Evolutionary conservation across 176 grass and related monocot species (phyloP), one percentile per base, ranked within the genome.

Genomic region (Chloris gayana): DNA sequence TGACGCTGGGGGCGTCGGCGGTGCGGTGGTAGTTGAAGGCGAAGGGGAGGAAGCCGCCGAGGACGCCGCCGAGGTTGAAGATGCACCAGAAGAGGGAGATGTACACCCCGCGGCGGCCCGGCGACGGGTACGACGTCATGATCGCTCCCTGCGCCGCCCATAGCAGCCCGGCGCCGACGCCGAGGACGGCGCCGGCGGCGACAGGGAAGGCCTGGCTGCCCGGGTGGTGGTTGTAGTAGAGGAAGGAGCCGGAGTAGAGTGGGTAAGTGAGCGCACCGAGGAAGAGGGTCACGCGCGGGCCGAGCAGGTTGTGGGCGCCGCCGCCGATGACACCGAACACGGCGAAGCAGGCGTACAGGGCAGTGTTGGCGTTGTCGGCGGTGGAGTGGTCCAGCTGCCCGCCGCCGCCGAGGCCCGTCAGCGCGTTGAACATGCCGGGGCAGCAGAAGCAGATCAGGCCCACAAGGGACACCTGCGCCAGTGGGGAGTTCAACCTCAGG

Each of bases 21-120:
- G 42, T 63, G 1, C 69, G 19, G 69, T 26, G 22, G 89, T 92
- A 97, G 75, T 97, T 97, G 45, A 97, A 62, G 21, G 85, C 7
- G 90, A 97, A 94, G 24, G 95, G 95, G 83, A 97, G 90, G 88
- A 97, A 82, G 64, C 95, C 95, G 5, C 95, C 95, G 22, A 97
- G 79, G 2, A 35, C 34, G n/a, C 95, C 89, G 39, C 95, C 95
- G 53, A 94, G 87, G 91, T 92, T 97, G 84, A 97, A 94, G 79
- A 97, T 70, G 77, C 73, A 81, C 95, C 95, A 97, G 87, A 97
- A 97, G 73, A 94, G 85, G 27, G 95, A 90, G 77, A 97, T 92
- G 87, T 97, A 94, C 63, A 70, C 85, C 67, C 91, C 91, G 18
- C 93, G 89, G 56, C 87, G 89, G 79, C 33, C 65, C 0, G 89